Conservation (phyloP, 2,329 filamentous ascomycete genomes). For the Chrysoporthe puriensis region DNA sequence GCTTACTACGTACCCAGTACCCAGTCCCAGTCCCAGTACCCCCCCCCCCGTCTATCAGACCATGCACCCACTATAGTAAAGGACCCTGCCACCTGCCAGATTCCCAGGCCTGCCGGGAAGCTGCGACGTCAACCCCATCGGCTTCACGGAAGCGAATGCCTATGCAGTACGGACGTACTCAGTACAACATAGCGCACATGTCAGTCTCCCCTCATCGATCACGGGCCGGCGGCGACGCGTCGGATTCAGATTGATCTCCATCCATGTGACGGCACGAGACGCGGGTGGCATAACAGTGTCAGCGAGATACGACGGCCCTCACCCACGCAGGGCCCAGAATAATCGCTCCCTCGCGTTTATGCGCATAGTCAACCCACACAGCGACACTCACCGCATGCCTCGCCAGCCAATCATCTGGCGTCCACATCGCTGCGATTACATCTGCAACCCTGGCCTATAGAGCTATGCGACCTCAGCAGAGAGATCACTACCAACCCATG, state of each 20-base stretch:
- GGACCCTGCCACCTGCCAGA: not conserved
- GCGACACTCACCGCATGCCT: not conserved
- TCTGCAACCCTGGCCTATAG: not conserved
- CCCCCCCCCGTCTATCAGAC: not conserved
- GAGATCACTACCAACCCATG: not conserved
- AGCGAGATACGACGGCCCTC: too few relatives aligned
- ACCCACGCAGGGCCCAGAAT: not conserved
- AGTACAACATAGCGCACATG: not conserved
- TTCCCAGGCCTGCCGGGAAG: not conserved
- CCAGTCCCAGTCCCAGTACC: too few relatives aligned
- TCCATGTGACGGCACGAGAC: not conserved
- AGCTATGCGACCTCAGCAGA: not conserved
- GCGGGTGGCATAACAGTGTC: too few relatives aligned
- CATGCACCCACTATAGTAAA: not conserved
- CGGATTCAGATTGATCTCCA: not conserved
- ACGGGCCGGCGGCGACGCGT: not conserved
- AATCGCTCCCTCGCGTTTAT: not conserved
- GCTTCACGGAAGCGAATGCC: not conserved
- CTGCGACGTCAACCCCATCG: not conserved
- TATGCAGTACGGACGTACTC: too few relatives aligned
- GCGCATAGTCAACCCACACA: slow-evolving; percentile 2
- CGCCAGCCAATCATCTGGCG: not conserved
- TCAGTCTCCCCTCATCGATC: not conserved
- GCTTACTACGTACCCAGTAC: not conserved
- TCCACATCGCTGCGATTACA: not conserved